Evolutionary conservation across 225 moss, liverwort and hornwort genomes (phyloP), one percentile per base, ranked within the genome.

Genomic region (Polytrichum formosum): DNA sequence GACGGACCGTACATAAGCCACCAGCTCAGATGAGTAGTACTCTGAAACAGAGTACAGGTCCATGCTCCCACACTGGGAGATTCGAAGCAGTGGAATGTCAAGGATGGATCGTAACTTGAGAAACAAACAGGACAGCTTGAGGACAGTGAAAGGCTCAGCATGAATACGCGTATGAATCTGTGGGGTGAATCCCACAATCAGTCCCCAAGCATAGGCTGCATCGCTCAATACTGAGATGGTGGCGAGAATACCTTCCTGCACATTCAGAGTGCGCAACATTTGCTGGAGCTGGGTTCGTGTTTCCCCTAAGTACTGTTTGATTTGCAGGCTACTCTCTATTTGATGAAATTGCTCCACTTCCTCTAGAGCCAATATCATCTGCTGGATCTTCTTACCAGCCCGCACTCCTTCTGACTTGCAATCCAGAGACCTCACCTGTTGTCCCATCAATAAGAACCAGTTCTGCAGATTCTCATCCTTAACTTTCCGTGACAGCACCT

Each of bases 291-390:
- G 91, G 37, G 77, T 70, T 67, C 87, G 87, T 59, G 92, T 90
- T 89, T 99, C 98, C 55, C 85, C 83, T 67, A 99, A 76, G 72
- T 93, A 91, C 27, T 99, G 98, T 81, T 94, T 94, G 54, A 88
- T 90, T 74, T 99, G 98, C 67, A 94, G 88, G 74, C 98, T 99
- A 65, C 88, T 88, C 79, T 99, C 94, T 64, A 99, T 94, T 86
- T 99, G 98, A 81, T 99, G 98, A 73, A 94, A 99, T 71, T 94
- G 98, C 80, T 99, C 98, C 33, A 99, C 98, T 84, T 99, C 94
- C 80, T 91, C 87, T 70, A 99, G 71, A 5, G 98, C 98, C 67
- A 92, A 69, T 69, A 94, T 88, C 81, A 94, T 90, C 75, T 93
- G 92, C 65, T 99, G 94, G 72, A 99, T 90, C 78, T 91, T 99